Evolutionary conservation across 306 rosid species (phyloP), one percentile per base, ranked within the genome.

Genomic region (Styphnolobium japonicum): DNA sequence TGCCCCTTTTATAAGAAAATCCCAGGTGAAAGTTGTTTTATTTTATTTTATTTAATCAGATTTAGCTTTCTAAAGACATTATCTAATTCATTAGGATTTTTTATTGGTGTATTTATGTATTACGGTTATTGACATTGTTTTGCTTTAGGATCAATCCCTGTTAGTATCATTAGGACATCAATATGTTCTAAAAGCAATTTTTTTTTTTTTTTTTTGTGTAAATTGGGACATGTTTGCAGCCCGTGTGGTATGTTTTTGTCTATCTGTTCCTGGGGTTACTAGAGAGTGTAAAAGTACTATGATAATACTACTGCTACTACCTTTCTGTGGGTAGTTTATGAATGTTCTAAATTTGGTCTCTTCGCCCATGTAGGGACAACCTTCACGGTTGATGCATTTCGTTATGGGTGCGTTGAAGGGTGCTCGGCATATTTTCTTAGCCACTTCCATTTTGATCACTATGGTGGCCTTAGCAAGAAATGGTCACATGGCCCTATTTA

Each of bases 401-500:
- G 87, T 66, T 85, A 87, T 76, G 88, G 90, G 60, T 55, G 80
- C 39, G 55, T 87, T 61, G 83, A 80, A 49, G 87, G 81, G 73
- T 87, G 88, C 64, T 79, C 87, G 2, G 83, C 90, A 2, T 87
- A 87, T 78, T 87, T 87, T 78, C 90, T 87, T 31, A 87, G 70
- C 36, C 90, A 87, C 65, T 87, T 87, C 73, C 90, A 87, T 27
- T 27, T 4, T 8, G 90, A 87, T 76, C 90, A 87, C 39, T 87
- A 87, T 72, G 90, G 87, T 11, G 90, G 90, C 61, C 88, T 87
- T 62, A 72, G 81, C 85, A 87, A 85, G 81, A 85, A 80, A 79
- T 87, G 90, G 90, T 85, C 87, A 7, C 85, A 87, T 73, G 90
- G 90, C 56, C 88, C 90, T 56, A 85, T 87, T 49, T 87, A 87